Conservation (phyloP, 441 rosid species). For the Erysimum cheiri region DNA sequence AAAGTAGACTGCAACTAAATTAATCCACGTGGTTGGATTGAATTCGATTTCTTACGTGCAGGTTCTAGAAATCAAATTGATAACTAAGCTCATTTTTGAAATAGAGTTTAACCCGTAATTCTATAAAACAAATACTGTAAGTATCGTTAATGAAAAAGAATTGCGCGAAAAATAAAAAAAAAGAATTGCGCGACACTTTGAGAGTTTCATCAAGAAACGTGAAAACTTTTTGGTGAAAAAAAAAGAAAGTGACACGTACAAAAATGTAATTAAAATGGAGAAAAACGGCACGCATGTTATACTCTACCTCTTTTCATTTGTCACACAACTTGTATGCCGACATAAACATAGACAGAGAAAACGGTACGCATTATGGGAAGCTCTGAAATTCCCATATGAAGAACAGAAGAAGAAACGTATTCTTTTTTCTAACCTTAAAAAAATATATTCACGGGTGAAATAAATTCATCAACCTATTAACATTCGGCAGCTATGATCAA, state of each 20-base stretch:
- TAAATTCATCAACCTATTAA: no score
- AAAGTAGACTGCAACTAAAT: not conserved
- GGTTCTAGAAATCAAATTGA: conserved; percentile 9
- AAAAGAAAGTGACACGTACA: no score
- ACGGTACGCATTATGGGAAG: conserved; percentile 30
- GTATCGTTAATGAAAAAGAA: not conserved
- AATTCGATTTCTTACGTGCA: not conserved
- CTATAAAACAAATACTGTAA: no score
- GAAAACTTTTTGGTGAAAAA: not conserved
- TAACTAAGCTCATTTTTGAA: not conserved
- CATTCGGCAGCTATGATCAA: no score
- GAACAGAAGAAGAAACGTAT: no score
- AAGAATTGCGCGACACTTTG: conserved; percentile 15
- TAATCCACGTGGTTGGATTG: conserved; percentile 6
- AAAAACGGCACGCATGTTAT: conserved; percentile 24
- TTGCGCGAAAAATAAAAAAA: no score
- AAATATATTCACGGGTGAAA: no score
- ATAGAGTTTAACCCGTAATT: no score
- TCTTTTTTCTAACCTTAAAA: no score
- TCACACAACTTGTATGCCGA: conserved; percentile 37
- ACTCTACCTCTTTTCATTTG: conserved; percentile 2
- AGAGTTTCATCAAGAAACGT: conserved; percentile 23
- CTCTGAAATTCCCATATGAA: conserved; percentile 1
- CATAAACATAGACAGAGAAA: conserved; percentile 23
- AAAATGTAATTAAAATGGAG: no score